phyloP scores from a whole-genome alignment of 2,329 filamentous ascomycete species.

The Talaromyces sp. region DNA sequence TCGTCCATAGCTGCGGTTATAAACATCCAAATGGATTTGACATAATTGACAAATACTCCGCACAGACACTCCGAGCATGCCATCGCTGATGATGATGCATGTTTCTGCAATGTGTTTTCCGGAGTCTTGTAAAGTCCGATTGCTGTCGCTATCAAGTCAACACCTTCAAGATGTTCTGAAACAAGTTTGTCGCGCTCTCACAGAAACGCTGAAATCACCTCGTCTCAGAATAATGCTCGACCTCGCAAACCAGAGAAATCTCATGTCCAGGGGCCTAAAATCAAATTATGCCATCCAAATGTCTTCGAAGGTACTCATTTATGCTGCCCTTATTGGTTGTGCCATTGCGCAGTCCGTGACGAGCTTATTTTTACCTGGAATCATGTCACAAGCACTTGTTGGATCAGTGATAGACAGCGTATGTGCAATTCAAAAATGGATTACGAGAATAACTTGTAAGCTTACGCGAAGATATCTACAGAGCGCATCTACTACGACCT shows the following conservation, averaged over 20 bases:
- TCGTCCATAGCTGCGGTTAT: background rate
- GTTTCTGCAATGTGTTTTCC: background rate
- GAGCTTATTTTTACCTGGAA: background rate
- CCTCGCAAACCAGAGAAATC: background rate
- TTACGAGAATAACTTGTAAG: background rate
- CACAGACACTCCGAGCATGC: constrained; percentile 1
- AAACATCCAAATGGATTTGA: background rate
- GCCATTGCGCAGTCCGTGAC: constrained; percentile 5
- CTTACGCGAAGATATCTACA: background rate
- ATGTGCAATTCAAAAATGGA: background rate
- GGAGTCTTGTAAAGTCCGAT: constrained; percentile 7
- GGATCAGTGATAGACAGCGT: constrained; percentile 6
- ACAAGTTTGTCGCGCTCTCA: background rate
- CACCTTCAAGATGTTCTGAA: background rate
- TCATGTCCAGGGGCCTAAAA: background rate
- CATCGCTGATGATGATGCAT: background rate
- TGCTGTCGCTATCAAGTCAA: background rate
- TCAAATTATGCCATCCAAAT: background rate
- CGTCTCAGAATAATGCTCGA: background rate
- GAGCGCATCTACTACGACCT: constrained; percentile 2
- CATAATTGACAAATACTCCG: background rate
- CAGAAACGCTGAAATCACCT: background rate
- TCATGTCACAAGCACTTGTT: constrained; percentile 3
- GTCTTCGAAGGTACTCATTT: background rate
- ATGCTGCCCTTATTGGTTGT: background rate